phyloP scores from a whole-genome alignment of 106 monocot species.

The Triglochin maritima region DNA sequence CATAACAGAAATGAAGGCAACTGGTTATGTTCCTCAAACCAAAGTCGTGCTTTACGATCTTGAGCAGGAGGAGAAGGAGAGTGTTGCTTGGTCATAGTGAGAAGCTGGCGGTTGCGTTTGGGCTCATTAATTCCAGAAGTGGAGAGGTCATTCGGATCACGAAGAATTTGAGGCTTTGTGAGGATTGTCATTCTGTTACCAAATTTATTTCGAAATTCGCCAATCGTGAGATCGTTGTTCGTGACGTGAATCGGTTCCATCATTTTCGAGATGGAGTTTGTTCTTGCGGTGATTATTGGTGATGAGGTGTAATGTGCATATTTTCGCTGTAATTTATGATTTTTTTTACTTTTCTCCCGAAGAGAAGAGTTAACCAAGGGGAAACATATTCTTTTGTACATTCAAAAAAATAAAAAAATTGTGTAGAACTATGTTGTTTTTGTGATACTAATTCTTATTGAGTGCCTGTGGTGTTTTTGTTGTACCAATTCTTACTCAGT shows the following conservation, averaged over 20 bases:
- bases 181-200: constrained; percentile 68
- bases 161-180: constrained; percentile 64
- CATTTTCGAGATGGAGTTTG: constrained; percentile 55
- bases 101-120: constrained; percentile 64
- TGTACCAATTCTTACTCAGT: too few relatives aligned
- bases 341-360: constrained; percentile 5
- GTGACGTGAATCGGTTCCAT: constrained; percentile 70
- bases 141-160: constrained; percentile 55
- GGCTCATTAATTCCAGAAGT: constrained; percentile 41
- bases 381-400: too few relatives aligned
- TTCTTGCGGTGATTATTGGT: constrained; percentile 71
- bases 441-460: too few relatives aligned
- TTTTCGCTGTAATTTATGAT: constrained; percentile 19
- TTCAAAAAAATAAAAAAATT: too few relatives aligned
- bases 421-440: too few relatives aligned
- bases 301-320: constrained; percentile 2
- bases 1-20: constrained; percentile 37
- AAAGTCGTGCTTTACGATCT: constrained; percentile 51
- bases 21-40: constrained; percentile 50
- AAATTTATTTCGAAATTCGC: constrained; percentile 62
- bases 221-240: constrained; percentile 48
- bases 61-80: constrained; percentile 43
- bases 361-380: too few relatives aligned
- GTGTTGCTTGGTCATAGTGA: constrained; percentile 68
- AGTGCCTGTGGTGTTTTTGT: too few relatives aligned